Evolutionary conservation across 768 basidiomycete species (phyloP), one percentile per base, ranked within the genome.

Genomic region (Kwoniella heveanensis): DNA sequence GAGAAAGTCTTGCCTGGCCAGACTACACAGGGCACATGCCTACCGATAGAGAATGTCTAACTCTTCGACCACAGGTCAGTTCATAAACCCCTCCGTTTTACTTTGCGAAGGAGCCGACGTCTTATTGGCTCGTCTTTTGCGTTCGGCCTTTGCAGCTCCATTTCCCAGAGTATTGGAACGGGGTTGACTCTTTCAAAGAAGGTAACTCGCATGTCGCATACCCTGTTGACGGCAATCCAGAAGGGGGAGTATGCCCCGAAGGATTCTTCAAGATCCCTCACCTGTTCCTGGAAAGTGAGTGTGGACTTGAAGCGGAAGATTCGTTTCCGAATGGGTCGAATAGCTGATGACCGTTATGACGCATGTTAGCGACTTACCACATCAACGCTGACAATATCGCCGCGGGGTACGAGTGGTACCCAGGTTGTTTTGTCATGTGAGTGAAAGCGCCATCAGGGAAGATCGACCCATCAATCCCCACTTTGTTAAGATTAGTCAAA

Each of bases 91-190:
- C n/a, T n/a, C n/a, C n/a, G n/a, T n/a, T n/a, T n/a, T n/a, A n/a
- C n/a, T n/a, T n/a, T n/a, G n/a, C n/a, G n/a, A n/a, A n/a, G n/a
- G n/a, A n/a, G n/a, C n/a, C n/a, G n/a, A n/a, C n/a, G n/a, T n/a
- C n/a, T n/a, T n/a, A n/a, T n/a, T n/a, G n/a, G n/a, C n/a, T n/a
- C n/a, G n/a, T n/a, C n/a, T n/a, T n/a, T n/a, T n/a, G n/a, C n/a
- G n/a, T n/a, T n/a, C n/a, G n/a, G n/a, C n/a, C 29, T 2, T 65
- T 37, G 15, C 26, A 71, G 70, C 66, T 62, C n/a, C 47, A 53
- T 52, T 73, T 73, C 53, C 71, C 71, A 5, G 51, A 55, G 24
- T 73, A 68, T 56, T 73, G 71, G 71, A 67, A 73, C 37, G 71
- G 71, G 2, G 57, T 60, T 17, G 66, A 73, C 29, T 36, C 66